Evolutionary conservation across 73 alveolate species (phyloP), one percentile per base, ranked within the genome.

Genomic region (Paramecium primaurelia): DNA sequence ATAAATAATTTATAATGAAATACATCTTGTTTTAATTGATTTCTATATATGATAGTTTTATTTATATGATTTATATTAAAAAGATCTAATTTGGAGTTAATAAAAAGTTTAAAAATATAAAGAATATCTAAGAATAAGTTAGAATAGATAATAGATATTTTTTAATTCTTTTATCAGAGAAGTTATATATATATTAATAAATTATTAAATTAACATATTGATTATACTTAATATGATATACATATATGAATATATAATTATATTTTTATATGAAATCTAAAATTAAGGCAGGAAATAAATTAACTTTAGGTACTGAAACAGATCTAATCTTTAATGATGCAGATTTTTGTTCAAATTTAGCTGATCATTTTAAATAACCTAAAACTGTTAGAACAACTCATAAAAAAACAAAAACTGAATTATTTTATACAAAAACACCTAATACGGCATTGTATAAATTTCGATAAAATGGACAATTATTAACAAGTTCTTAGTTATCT

Each of bases 211-310:
- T 2, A 38, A 1, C 45, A 38, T 38, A 40, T 7, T 40, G 49
- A 40, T 40, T 40, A 7, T 40, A 2, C 49, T 40, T 40, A 40
- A 40, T 40, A 7, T 40, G 4, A 40, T 40, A 40, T 2, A 40
- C 2, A 40, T 40, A 40, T 14, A 49, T 54, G 20, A 18, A 18
- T 54, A 54, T 18, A 54, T 54, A 54, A 1, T n/a, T 54, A 64
- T 64, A 64, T 64, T 11, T 32, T 64, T 64, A 64, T 64, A 64
- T 64, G 84, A 64, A 64, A 64, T 64, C 84, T 64, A 64, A 64
- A 64, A 64, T 64, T 64, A 64, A 64, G 47, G 45, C 30, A 64
- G 49, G 54, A 64, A 64, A 64, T 34, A 64, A 64, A 34, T 34
- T 64, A 28, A 32, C 49, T 14, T 12, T 64, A 42, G 84, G 84